Evolutionary conservation across 106 monocot genomes (phyloP).

Genomic region (Dendrobium chrysotoxum): DNA sequence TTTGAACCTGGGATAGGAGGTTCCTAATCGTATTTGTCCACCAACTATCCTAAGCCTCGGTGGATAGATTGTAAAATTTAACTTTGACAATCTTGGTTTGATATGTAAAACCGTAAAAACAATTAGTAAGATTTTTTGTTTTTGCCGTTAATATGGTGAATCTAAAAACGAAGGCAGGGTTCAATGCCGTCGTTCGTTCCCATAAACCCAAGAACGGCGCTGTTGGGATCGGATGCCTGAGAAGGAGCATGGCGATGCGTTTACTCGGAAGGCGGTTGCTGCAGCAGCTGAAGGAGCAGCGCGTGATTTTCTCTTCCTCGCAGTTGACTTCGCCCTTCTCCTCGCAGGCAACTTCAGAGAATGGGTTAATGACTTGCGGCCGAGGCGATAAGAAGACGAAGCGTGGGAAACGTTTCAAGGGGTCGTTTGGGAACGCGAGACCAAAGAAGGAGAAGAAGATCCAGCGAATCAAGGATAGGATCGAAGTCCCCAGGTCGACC

Average conservation of each 20-base stretch:
- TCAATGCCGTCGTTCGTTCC: no score
- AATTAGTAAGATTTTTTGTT: no score
- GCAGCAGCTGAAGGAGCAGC: constrained; percentile 20
- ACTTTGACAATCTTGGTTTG: no score
- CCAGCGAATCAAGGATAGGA: constrained; percentile 80
- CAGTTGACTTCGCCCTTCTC: not conserved
- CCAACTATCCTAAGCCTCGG: no score
- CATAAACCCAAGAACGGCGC: not conserved
- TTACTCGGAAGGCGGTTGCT: constrained; percentile 27
- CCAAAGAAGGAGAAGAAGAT: constrained; percentile 90
- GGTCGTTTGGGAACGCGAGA: constrained; percentile 76
- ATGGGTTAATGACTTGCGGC: constrained; percentile 43
- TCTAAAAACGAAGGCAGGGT: no score
- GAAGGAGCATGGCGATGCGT: constrained; percentile 7
- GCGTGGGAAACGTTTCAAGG: constrained; percentile 89
- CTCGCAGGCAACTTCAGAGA: constrained; percentile 2
- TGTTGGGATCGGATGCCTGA: not conserved
- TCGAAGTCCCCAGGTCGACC: constrained; percentile 88
- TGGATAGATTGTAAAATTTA: no score
- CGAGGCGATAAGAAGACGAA: constrained; percentile 93
- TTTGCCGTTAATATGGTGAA: no score
- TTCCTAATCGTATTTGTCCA: no score
- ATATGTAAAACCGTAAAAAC: no score
- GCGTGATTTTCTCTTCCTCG: not conserved
- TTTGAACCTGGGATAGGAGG: no score